Evolutionary conservation across 2,329 filamentous ascomycete genomes (phyloP).

Genomic region (Talaromyces islandicus): DNA sequence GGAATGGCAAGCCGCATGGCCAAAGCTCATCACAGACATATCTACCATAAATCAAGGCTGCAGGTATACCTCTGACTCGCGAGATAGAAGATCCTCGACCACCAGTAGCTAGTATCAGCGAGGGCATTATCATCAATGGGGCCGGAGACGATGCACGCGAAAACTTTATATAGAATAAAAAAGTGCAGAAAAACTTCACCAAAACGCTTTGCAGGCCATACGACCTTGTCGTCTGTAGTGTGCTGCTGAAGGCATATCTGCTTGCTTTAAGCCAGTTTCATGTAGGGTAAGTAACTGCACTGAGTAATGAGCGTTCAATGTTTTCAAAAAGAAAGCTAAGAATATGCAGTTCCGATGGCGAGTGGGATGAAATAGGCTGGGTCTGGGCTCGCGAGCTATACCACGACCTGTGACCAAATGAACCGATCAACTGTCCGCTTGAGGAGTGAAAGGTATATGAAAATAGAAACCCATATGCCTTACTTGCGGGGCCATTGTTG

Average conservation of each 20-base stretch:
- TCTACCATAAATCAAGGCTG: conserved; percentile 9
- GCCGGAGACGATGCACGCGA: not conserved
- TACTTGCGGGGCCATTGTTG: not conserved
- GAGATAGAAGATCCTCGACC: not conserved
- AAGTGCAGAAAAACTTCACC: not conserved
- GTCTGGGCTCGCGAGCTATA: not conserved
- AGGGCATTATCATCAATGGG: not conserved
- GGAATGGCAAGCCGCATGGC: conserved; percentile 15
- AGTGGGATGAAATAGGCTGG: not conserved
- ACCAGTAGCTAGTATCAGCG: not conserved
- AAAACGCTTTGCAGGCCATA: conserved; percentile 16
- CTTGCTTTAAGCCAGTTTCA: conserved; percentile 12
- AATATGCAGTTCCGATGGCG: not conserved
- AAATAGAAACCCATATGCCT: not conserved
- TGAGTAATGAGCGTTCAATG: not conserved
- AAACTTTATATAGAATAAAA: not conserved
- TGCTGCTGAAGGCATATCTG: conserved; percentile 15
- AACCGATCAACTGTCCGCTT: not conserved
- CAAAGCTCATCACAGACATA: conserved; percentile 11
- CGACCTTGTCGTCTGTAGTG: conserved; percentile 14
- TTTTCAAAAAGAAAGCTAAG: not conserved
- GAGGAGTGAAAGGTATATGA: not conserved
- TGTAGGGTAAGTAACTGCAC: not conserved
- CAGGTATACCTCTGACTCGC: not conserved
- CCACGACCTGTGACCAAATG: not conserved